Evolutionary conservation across 2,329 filamentous ascomycete genomes (phyloP).

Genomic region (Sporothrix variecibatus): DNA sequence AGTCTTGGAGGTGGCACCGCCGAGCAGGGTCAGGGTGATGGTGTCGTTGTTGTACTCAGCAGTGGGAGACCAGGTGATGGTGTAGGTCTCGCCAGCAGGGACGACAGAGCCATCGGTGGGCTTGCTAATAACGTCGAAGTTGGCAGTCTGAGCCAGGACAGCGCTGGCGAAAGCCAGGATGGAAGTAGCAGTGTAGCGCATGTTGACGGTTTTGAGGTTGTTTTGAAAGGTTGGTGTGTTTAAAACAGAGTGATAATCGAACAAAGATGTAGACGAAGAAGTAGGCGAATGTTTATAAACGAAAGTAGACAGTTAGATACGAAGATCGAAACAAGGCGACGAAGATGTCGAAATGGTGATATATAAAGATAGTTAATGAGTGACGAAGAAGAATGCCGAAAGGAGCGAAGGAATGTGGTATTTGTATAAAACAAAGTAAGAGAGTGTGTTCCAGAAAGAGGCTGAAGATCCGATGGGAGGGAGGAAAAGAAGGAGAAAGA

Average conservation of each 20-base stretch:
- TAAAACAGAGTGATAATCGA: constrained; percentile 1
- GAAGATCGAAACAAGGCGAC: not conserved
- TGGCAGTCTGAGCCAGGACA: constrained; percentile 55
- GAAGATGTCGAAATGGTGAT: constrained; percentile 8
- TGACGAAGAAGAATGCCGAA: constrained; percentile 9
- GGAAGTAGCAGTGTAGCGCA: constrained; percentile 56
- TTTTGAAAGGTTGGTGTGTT: not conserved
- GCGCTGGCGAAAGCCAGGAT: constrained; percentile 54
- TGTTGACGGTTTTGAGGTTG: constrained; percentile 41
- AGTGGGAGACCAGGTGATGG: constrained; percentile 53
- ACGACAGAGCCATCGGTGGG: constrained; percentile 50
- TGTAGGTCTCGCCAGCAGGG: constrained; percentile 51
- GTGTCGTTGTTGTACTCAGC: constrained; percentile 46
- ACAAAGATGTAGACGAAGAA: not conserved
- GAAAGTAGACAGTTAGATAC: constrained; percentile 2
- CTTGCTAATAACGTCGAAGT: constrained; percentile 56
- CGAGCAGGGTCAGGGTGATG: constrained; percentile 57
- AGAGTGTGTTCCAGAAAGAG: constrained; percentile 25
- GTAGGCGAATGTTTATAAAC: not conserved
- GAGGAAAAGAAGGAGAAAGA: constrained; percentile 18
- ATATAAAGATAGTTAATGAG: not conserved
- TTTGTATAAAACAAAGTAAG: constrained; percentile 17
- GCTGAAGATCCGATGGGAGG: constrained; percentile 21
- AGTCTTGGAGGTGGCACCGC: constrained; percentile 48
- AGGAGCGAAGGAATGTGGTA: constrained; percentile 17